Percentiles rank a stretch among this genome's conserved stretches.
These are phyloP conservation scores for Linum tenue DNA, from an alignment of 345 rosid species.

Conservation along the genomic window DNA sequence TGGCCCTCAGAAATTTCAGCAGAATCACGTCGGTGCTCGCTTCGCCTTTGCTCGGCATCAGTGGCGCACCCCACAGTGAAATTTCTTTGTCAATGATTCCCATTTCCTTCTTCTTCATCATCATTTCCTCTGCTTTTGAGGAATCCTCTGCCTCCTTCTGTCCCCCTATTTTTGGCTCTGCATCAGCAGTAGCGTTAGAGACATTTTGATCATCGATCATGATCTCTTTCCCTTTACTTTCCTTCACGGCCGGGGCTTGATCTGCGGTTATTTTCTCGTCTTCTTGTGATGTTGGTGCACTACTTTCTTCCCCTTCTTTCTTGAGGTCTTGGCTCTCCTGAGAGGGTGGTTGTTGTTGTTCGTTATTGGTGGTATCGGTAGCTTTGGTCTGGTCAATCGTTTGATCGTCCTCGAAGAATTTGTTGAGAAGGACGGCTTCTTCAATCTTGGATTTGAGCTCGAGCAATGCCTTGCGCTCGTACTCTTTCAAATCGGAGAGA, in stretches of 20 bases:
- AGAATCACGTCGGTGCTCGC: slow-evolving; percentile 13
- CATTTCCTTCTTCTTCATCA: too few relatives aligned
- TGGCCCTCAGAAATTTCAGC: slow-evolving; percentile 17
- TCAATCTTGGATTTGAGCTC: slow-evolving; percentile 21
- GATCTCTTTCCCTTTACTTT: neutral
- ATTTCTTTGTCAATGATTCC: slow-evolving; percentile 3
- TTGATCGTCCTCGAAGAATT: slow-evolving; percentile 9
- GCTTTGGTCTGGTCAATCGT: neutral
- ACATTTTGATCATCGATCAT: neutral
- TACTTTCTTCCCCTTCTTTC: neutral
- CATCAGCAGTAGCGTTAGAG: neutral
- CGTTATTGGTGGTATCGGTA: too few relatives aligned
- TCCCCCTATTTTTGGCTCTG: neutral
- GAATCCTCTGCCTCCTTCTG: too few relatives aligned
- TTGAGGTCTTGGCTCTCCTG: neutral
- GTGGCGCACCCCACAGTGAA: slow-evolving; percentile 17
- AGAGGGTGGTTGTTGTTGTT: neutral
- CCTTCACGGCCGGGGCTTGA: neutral
- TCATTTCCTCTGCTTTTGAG: too few relatives aligned
- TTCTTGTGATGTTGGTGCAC: neutral
- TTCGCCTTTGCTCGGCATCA: slow-evolving; percentile 19
- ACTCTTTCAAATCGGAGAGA: slow-evolving; percentile 17
- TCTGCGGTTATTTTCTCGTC: neutral
- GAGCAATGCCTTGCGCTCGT: slow-evolving; percentile 21
- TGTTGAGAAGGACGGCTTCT: slow-evolving; percentile 21